Evolutionary conservation across 1,284 basidiomycete species (phyloP), one percentile per base, ranked within the genome.

Genomic region (Anthracocystis walkeri): DNA sequence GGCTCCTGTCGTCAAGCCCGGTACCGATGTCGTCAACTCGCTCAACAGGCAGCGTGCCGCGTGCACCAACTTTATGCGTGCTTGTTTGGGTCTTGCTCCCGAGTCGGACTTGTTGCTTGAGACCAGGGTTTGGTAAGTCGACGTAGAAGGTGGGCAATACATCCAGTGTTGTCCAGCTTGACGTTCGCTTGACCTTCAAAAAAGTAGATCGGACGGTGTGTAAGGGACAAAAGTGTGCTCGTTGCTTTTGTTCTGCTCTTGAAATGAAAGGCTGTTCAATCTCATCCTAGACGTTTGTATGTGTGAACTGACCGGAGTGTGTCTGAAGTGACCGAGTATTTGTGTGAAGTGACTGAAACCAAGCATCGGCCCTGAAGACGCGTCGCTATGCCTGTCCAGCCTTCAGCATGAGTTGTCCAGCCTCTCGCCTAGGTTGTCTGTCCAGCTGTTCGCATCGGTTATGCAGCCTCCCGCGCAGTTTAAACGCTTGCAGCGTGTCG

Each of bases 1-100:
- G 89, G 95, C 96, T 0, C 95, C 96, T 29, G 90, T 97, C 79
- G 95, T 97, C 88, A 98, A 98, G 90, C 95, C 94, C 74, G 95
- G 89, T 72, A 92, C 92, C 49, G 93, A 94, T 82, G 94, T 97
- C 77, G 92, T 98, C 87, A 99, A 99, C 90, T 92, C 91, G 82
- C 90, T 98, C 79, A 92, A 91, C 87, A 90, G 95, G 86, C 96
- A 99, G 89, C 91, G 95, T 84, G 93, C 94, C 72, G 96, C 93
- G 21, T 90, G 97, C 74, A 96, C 97, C 87, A 89, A 90, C 69
- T 95, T 95, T 90, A 88, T 96, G 85, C 93, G 93, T 38, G 85
- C 82, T 38, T 79, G 79, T 62, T 58, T 85, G 14, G 80, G 82
- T 44, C 72, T 84, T 4, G 75, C 79, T 31, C 83, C 83, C 54